phyloP scores from a whole-genome alignment of 257 asterid genomes.

The Solanum virginianum region DNA sequence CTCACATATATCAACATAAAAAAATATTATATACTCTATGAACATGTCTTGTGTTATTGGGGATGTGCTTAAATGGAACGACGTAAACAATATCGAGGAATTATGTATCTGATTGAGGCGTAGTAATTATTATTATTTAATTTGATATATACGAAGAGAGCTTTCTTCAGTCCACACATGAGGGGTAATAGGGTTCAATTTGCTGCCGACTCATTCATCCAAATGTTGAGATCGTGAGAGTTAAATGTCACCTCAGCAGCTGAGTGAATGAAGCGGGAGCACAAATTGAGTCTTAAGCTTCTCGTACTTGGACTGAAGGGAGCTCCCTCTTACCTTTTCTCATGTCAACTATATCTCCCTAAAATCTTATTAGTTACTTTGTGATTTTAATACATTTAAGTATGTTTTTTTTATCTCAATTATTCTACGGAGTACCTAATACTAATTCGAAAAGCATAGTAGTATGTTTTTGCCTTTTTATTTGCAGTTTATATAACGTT shows the following conservation, averaged over 20 bases:
- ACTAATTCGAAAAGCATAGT: not conserved
- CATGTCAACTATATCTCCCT: not conserved
- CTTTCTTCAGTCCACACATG: conserved; percentile 86
- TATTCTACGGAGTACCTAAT: not conserved
- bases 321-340: conserved; percentile 59
- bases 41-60: not conserved
- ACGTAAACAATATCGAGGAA: not conserved
- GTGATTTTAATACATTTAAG: too few species aligned
- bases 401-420: not conserved
- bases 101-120: not conserved
- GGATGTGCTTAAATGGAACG: not conserved
- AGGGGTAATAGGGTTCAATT: conserved; percentile 61
- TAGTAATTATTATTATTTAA: not conserved
- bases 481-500: not conserved
- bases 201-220: conserved; percentile 99
- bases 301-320: conserved; percentile 99
- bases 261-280: conserved; percentile 95
- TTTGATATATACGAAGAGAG: conserved; percentile 37
- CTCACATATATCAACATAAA: not conserved
- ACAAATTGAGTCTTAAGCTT: conserved; percentile 50
- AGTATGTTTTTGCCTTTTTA: not conserved
- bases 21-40: not conserved
- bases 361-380: too few species aligned
- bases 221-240: conserved; percentile 38
- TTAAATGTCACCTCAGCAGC: conserved; percentile 10